phyloP scores from a whole-genome alignment of 768 basidiomycete species.

The Favolaschia claudopus region DNA sequence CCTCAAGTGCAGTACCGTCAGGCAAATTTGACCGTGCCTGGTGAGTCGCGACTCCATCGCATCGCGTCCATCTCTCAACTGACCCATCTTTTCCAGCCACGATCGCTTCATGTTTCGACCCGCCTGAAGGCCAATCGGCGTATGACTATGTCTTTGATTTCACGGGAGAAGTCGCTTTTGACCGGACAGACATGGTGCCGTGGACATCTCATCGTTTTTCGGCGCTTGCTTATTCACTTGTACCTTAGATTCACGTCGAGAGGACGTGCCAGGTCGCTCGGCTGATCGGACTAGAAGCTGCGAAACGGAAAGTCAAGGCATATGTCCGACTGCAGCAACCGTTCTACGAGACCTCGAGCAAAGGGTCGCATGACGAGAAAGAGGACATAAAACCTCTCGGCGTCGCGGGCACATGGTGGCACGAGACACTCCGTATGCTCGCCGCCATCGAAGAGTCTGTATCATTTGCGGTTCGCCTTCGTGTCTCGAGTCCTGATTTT shows the following conservation, averaged over 20 bases:
- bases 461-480: constrained; percentile 7
- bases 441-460: constrained; percentile 77
- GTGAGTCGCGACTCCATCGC: constrained; percentile 48
- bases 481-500: constrained; percentile 23
- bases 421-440: constrained; percentile 79
- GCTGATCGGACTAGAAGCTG: constrained; percentile 77
- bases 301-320: constrained; percentile 78
- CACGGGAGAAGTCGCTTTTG: constrained; percentile 79
- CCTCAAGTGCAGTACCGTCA: constrained; percentile 83
- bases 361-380: constrained; percentile 72
- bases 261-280: constrained; percentile 75
- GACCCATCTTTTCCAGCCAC: constrained; percentile 53
- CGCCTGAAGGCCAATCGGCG: constrained; percentile 69
- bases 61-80: constrained; percentile 21
- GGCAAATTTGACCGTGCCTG: constrained; percentile 76
- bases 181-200: constrained; percentile 75
- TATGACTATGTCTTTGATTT: constrained; percentile 88
- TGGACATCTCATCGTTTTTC: constrained; percentile 30
- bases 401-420: constrained; percentile 86
- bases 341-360: constrained; percentile 78
- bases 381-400: constrained; percentile 77
- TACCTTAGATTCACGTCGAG: constrained; percentile 74
- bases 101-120: constrained; percentile 74
- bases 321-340: constrained; percentile 82
- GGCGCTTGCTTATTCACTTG: constrained; percentile 8